phyloP scores from a whole-genome alignment of 768 basidiomycete genomes.

The Kondoa subrosea region DNA sequence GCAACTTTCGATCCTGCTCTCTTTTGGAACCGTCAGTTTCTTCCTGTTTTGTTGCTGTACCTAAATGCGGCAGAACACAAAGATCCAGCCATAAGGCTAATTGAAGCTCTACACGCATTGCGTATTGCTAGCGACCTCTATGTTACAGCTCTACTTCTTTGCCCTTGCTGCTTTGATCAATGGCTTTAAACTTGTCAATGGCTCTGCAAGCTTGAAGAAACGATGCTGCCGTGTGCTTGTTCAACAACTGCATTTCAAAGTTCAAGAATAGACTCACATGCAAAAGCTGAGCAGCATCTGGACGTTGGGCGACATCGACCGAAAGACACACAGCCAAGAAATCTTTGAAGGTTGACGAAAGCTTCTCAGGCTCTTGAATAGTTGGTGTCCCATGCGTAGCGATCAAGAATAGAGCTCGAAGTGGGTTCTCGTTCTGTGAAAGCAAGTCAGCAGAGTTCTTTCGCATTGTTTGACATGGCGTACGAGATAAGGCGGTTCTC shows the following conservation, averaged over 20 bases:
- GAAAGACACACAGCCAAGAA: conserved; percentile 76
- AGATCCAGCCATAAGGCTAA: too few species aligned
- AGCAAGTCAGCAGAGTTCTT: background rate
- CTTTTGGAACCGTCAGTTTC: too few species aligned
- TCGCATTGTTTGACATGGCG: background rate
- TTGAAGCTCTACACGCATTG: too few species aligned
- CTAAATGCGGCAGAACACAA: too few species aligned
- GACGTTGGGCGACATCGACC: conserved; percentile 87
- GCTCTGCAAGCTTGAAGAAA: conserved; percentile 46
- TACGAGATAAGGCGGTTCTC: conserved; percentile 68
- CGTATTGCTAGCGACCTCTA: too few species aligned
- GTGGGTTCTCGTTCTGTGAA: conserved; percentile 50
- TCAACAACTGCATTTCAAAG: background rate
- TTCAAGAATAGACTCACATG: background rate
- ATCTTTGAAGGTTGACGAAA: conserved; percentile 65
- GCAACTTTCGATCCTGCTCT: too few species aligned
- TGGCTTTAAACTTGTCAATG: conserved; percentile 65
- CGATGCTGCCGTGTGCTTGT: conserved; percentile 48
- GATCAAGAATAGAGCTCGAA: conserved; percentile 86
- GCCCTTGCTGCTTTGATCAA: conserved; percentile 64
- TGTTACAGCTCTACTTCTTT: too few species aligned
- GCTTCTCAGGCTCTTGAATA: conserved; percentile 71
- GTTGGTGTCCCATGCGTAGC: conserved; percentile 95
- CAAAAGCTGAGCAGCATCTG: conserved; percentile 62
- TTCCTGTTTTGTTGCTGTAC: too few species aligned